These are phyloP conservation scores for Aspergillus ruber DNA, from an alignment of 2,329 filamentous ascomycete species.

Conservation along the genomic window DNA sequence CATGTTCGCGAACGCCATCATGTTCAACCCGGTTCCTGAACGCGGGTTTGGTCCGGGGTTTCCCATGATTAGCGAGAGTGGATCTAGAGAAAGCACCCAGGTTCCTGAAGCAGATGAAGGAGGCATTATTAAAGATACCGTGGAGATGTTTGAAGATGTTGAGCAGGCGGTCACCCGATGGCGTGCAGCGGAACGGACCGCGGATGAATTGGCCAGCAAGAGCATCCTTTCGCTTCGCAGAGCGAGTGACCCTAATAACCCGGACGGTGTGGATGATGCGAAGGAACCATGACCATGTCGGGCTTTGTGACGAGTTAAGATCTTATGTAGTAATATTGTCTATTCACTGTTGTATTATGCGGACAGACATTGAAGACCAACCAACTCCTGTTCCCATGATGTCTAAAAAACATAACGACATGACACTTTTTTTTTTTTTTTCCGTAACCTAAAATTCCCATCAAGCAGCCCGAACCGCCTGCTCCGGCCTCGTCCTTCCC, in stretches of 20 bases:
- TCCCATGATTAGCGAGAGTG: slow-evolving; percentile 39
- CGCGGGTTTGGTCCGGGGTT: slow-evolving; percentile 63
- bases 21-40: slow-evolving; percentile 87
- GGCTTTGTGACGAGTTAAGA: slow-evolving; percentile 16
- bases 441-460: neutral
- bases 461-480: slow-evolving; percentile 14
- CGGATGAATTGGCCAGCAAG: slow-evolving; percentile 33
- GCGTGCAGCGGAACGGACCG: slow-evolving; percentile 59
- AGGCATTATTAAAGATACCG: slow-evolving; percentile 77
- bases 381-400: neutral
- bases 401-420: neutral
- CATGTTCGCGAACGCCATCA: slow-evolving; percentile 97
- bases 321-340: slow-evolving; percentile 11
- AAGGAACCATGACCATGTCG: slow-evolving; percentile 21
- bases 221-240: slow-evolving; percentile 31
- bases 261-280: slow-evolving; percentile 30
- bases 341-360: too few species aligned
- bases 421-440: neutral
- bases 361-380: neutral
- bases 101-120: slow-evolving; percentile 71
- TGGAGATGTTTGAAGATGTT: slow-evolving; percentile 84
- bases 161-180: slow-evolving; percentile 71
- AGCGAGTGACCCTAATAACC: slow-evolving; percentile 33
- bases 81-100: slow-evolving; percentile 35
- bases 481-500: slow-evolving; percentile 61